phyloP scores from a whole-genome alignment of 768 basidiomycete species.

The Tephrocybe sp. region DNA sequence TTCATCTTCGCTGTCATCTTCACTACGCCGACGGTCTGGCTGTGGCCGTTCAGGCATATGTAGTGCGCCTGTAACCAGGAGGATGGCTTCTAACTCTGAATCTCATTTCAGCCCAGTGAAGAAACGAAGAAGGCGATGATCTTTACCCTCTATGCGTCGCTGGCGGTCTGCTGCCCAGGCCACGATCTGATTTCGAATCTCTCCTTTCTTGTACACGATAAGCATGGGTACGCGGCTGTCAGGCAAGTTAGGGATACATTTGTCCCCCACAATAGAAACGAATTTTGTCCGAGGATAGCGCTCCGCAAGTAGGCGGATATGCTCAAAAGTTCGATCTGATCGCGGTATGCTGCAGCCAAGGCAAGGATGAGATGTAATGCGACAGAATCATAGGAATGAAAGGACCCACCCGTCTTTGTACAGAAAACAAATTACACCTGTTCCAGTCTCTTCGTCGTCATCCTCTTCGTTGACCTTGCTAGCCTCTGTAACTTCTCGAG shows the following conservation, averaged over 20 bases:
- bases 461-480: conserved; percentile 68
- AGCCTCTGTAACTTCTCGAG: conserved; percentile 91
- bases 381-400: neutral
- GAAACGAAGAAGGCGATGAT: neutral
- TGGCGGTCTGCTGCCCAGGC: conserved; percentile 83
- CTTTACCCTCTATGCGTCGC: conserved; percentile 69
- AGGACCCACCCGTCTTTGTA: conserved; percentile 88
- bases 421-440: conserved; percentile 90
- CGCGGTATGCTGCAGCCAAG: conserved; percentile 60
- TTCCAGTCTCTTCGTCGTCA: conserved; percentile 69
- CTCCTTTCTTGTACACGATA: conserved; percentile 90
- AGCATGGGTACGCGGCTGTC: conserved; percentile 90
- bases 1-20: conserved; percentile 44
- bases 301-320: conserved; percentile 71
- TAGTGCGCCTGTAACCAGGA: conserved; percentile 64
- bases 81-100: conserved; percentile 67
- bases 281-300: conserved; percentile 92
- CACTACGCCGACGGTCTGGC: conserved; percentile 24
- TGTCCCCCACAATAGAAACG: conserved; percentile 90
- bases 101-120: conserved; percentile 9
- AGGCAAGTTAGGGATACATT: conserved; percentile 95
- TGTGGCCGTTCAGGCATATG: conserved; percentile 51
- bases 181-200: conserved; percentile 80
- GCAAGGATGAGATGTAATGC: neutral
- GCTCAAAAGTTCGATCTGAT: conserved; percentile 71